These are phyloP conservation scores for Podospora comata DNA, from an alignment of 495 filamentous ascomycete species.

Conservation along the genomic window DNA sequence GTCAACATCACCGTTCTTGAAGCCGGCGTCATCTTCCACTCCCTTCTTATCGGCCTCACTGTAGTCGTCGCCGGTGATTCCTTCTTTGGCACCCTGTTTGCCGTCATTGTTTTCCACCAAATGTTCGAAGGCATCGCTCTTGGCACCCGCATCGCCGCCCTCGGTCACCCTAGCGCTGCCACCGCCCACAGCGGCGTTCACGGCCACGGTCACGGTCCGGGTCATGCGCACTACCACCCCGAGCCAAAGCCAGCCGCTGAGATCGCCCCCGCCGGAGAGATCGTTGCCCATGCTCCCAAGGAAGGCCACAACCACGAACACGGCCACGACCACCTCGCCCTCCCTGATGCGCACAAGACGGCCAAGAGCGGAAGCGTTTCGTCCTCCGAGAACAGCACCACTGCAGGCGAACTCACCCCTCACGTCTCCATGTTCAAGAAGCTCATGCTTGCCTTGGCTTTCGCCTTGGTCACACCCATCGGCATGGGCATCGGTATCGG, in stretches of 20 bases:
- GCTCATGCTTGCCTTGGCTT: conserved; percentile 46
- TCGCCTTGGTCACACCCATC: conserved; percentile 54
- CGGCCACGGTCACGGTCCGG: conserved; percentile 11
- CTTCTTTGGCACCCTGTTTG: conserved; percentile 54
- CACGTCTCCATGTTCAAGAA: conserved; percentile 39
- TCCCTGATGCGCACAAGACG: not conserved
- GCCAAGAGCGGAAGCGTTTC: not conserved
- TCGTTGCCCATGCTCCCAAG: not conserved
- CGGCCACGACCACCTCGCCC: not conserved
- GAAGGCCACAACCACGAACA: not conserved
- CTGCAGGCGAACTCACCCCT: not conserved
- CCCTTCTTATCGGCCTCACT: conserved; percentile 59
- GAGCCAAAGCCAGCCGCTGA: conserved; percentile 7
- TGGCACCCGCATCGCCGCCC: conserved; percentile 65
- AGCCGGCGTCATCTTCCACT: conserved; percentile 70
- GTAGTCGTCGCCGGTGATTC: conserved; percentile 56
- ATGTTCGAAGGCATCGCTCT: conserved; percentile 74
- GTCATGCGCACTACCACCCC: conserved; percentile 21
- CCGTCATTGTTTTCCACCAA: conserved; percentile 63
- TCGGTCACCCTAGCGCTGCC: conserved; percentile 30
- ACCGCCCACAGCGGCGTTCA: not conserved
- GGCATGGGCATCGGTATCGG: conserved; percentile 61
- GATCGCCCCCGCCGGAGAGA: not conserved
- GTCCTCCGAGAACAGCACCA: conserved; percentile 3
- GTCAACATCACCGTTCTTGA: conserved; percentile 63